These are phyloP conservation scores for Cucumis cinereus DNA, from an alignment of 306 rosid species.

Conservation along the genomic window DNA sequence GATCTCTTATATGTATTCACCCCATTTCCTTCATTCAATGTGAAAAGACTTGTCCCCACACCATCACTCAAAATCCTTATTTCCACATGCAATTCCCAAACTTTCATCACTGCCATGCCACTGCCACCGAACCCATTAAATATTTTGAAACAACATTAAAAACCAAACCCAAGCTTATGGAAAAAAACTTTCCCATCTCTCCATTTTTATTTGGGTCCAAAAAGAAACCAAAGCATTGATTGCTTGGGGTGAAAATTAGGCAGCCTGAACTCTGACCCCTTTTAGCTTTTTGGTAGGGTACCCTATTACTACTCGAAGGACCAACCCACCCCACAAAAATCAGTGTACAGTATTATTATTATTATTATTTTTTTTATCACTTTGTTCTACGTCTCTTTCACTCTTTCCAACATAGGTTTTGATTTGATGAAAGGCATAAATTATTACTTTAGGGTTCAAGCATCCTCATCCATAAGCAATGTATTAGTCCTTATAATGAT, in stretches of 20 bases:
- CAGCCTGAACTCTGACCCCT: background rate
- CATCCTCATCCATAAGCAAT: background rate
- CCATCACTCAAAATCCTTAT: background rate
- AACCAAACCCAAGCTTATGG: background rate
- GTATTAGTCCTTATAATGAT: background rate
- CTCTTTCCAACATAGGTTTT: background rate
- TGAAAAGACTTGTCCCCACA: constrained; percentile 1
- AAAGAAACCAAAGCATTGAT: background rate
- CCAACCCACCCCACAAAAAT: background rate
- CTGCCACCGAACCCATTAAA: background rate
- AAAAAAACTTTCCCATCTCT: background rate
- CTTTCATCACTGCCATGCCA: background rate
- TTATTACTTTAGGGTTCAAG: background rate
- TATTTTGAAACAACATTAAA: background rate
- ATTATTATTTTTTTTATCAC: background rate
- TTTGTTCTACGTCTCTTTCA: background rate
- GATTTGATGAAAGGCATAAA: background rate
- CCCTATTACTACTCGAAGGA: background rate
- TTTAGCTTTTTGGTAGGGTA: constrained; percentile 1
- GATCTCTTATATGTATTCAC: background rate
- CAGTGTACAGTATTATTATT: background rate
- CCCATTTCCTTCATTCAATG: background rate
- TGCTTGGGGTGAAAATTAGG: background rate
- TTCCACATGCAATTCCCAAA: constrained; percentile 1
- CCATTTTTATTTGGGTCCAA: background rate